Evolutionary conservation across 148 eudicot genomes (phyloP).

Genomic region (Persicaria tinctoria): DNA sequence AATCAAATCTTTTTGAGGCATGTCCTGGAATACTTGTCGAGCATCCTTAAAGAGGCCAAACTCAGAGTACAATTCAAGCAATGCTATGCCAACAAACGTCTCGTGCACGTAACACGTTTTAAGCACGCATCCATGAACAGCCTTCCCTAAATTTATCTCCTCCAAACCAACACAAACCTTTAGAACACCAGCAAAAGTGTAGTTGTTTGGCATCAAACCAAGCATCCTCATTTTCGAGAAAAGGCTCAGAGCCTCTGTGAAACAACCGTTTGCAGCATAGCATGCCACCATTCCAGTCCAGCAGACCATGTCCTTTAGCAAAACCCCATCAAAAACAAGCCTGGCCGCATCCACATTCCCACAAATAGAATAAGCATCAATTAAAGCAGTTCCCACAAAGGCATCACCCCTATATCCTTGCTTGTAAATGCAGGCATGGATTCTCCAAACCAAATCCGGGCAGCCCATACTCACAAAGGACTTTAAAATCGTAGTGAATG

Average conservation of each 20-base stretch:
- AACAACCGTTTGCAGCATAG: conserved; percentile 55
- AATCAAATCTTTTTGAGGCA: conserved; percentile 58
- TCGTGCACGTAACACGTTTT: conserved; percentile 59
- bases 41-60: conserved; percentile 60
- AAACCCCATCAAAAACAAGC: conserved; percentile 55
- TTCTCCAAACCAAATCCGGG: conserved; percentile 28
- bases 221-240: conserved; percentile 49
- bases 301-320: conserved; percentile 62
- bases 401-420: conserved; percentile 50
- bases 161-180: conserved; percentile 74
- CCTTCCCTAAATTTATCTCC: conserved; percentile 31
- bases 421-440: conserved; percentile 55
- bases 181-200: conserved; percentile 56
- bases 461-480: conserved; percentile 49
- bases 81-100: conserved; percentile 50
- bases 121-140: conserved; percentile 52
- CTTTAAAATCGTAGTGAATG: conserved; percentile 70
- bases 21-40: conserved; percentile 47
- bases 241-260: conserved; percentile 33
- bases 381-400: conserved; percentile 78
- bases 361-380: conserved; percentile 62
- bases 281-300: conserved; percentile 86
- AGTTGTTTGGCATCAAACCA: conserved; percentile 70
- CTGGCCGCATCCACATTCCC: conserved; percentile 46
- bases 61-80: conserved; percentile 68